These are phyloP conservation scores for Anaeramoeba flamelloides DNA, from an alignment of 78 protist genomes.

Conservation along the genomic window DNA sequence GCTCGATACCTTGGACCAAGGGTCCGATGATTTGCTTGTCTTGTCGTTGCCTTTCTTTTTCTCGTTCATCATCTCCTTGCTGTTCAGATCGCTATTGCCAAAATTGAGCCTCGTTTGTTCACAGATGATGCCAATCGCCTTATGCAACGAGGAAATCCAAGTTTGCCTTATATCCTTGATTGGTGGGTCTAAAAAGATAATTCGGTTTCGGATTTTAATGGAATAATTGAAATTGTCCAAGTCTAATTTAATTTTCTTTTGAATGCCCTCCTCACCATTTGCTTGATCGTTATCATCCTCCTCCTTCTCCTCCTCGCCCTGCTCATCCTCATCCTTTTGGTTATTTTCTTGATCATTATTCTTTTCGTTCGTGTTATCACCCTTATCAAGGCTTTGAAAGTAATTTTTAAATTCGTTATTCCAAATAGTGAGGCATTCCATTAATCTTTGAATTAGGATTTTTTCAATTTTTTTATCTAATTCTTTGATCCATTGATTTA, in stretches of 20 bases:
- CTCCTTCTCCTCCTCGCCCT: neutral
- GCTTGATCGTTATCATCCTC: neutral
- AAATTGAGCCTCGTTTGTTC: neutral
- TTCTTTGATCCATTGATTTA: neutral
- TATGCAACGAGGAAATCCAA: conserved; percentile 39
- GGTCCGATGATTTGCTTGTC: neutral
- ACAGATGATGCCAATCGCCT: neutral
- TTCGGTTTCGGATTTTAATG: conserved; percentile 43
- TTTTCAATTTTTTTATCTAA: neutral
- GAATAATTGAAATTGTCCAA: conserved; percentile 12
- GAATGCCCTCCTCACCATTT: conserved; percentile 21
- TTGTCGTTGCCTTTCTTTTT: neutral
- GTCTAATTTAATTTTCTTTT: neutral
- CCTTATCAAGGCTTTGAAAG: no score
- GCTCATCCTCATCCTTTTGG: neutral
- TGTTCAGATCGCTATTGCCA: neutral
- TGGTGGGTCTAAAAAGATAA: conserved; percentile 56
- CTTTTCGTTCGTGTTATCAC: no score
- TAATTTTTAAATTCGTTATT: neutral
- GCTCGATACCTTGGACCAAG: conserved; percentile 4
- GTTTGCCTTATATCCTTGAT: conserved; percentile 45
- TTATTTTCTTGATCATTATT: no score
- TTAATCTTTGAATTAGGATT: neutral
- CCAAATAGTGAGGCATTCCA: neutral
- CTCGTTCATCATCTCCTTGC: neutral